These are phyloP conservation scores for Trichosporon sp. DNA, from an alignment of 1,284 basidiomycete species.

Conservation along the genomic window DNA sequence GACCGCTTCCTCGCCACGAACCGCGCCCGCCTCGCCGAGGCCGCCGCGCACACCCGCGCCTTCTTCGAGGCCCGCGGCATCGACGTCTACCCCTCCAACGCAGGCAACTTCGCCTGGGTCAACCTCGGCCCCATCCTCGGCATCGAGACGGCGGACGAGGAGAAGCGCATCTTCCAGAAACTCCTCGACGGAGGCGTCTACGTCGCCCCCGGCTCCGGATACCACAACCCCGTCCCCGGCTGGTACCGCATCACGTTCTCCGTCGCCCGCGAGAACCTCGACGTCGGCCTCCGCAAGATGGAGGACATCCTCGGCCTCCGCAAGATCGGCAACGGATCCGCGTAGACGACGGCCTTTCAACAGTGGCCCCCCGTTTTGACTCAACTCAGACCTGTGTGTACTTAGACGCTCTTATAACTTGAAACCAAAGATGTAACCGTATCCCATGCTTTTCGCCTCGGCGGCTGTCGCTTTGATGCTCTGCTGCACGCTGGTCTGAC, in stretches of 20 bases:
- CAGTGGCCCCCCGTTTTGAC: background rate
- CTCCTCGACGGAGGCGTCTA: slow-evolving; percentile 47
- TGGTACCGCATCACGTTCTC: slow-evolving; percentile 46
- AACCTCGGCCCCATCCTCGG: slow-evolving; percentile 37
- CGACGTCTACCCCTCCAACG: slow-evolving; percentile 40
- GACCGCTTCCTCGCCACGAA: slow-evolving; percentile 39
- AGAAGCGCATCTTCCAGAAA: slow-evolving; percentile 45
- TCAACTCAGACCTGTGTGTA: background rate
- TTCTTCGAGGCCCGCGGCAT: slow-evolving; percentile 46
- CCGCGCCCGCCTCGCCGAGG: slow-evolving; percentile 34
- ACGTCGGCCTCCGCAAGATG: slow-evolving; percentile 37
- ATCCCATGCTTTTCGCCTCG: too few species aligned
- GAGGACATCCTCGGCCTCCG: slow-evolving; percentile 26
- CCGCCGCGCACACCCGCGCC: slow-evolving; percentile 33
- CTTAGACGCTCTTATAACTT: background rate
- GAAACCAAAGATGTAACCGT: background rate
- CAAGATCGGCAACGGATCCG: background rate
- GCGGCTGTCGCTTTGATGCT: background rate
- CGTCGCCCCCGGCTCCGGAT: slow-evolving; percentile 42
- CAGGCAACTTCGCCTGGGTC: slow-evolving; percentile 49
- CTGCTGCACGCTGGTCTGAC: too few species aligned
- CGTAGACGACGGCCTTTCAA: slow-evolving; percentile 22
- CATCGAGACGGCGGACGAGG: slow-evolving; percentile 32
- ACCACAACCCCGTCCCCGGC: slow-evolving; percentile 37
- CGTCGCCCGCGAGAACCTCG: slow-evolving; percentile 38